Percentiles rank a stretch among this genome's conserved stretches.
Evolutionary conservation across 257 asterid genomes (phyloP).

Genomic region (Solanum bukasovii): DNA sequence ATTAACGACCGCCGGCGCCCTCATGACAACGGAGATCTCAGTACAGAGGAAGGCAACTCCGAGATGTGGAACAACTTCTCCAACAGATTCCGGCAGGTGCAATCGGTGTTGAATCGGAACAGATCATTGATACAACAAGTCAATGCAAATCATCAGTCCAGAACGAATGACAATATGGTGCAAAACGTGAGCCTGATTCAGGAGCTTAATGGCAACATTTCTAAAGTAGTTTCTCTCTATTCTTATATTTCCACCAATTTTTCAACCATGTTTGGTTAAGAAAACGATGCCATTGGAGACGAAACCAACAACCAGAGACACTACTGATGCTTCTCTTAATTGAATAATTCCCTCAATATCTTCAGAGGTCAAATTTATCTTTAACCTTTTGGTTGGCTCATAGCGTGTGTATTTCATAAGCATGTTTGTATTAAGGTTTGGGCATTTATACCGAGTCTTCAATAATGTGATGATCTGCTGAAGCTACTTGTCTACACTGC

Average conservation of each 20-base stretch:
- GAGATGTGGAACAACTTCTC: slow-evolving; percentile 47
- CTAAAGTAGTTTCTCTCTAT: slow-evolving; percentile 51
- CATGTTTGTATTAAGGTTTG: neutral
- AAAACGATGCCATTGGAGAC: neutral
- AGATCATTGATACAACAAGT: slow-evolving; percentile 63
- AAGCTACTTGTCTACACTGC: neutral
- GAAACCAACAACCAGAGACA: slow-evolving; percentile 12
- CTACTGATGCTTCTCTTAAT: neutral
- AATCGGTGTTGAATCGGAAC: slow-evolving; percentile 62
- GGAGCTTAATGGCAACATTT: slow-evolving; percentile 61
- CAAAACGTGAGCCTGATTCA: slow-evolving; percentile 54
- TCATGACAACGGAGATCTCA: neutral
- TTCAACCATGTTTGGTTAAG: slow-evolving; percentile 21
- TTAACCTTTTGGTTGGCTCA: neutral
- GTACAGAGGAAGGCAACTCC: slow-evolving; percentile 21
- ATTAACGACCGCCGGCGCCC: neutral
- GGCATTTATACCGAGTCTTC: neutral
- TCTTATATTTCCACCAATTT: slow-evolving; percentile 49
- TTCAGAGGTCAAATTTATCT: neutral
- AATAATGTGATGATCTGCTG: neutral
- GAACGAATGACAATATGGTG: slow-evolving; percentile 47
- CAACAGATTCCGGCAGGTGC: slow-evolving; percentile 52
- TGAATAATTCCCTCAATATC: too few species aligned
- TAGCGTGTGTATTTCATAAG: neutral
- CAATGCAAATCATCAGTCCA: slow-evolving; percentile 66